Evolutionary conservation across 2,329 filamentous ascomycete genomes (phyloP).

Genomic region (Colletotrichum sp.): DNA sequence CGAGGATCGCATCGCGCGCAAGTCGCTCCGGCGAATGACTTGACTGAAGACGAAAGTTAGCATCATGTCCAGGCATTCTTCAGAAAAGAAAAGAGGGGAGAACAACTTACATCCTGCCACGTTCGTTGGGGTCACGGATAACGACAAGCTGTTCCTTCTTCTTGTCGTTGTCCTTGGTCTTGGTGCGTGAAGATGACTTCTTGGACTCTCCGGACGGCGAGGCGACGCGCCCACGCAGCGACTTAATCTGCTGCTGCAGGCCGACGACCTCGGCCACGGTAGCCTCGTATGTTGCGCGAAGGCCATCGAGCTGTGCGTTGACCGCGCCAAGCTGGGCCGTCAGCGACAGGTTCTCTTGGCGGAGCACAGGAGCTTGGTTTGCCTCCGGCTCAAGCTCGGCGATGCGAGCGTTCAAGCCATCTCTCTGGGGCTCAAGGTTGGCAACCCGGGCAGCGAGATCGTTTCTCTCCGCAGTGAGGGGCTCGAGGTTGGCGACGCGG

Average conservation of each 20-base stretch:
- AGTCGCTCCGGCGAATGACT: slow-evolving; percentile 19
- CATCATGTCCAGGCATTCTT: background rate
- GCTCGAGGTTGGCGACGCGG: background rate
- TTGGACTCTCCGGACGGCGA: slow-evolving; percentile 14
- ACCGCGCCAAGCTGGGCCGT: slow-evolving; percentile 13
- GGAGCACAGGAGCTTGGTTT: slow-evolving; percentile 7
- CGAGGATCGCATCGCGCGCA: slow-evolving; percentile 10
- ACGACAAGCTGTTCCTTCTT: slow-evolving; percentile 23
- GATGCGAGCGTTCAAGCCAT: slow-evolving; percentile 5
- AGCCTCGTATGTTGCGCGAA: slow-evolving; percentile 14
- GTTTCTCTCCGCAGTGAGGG: slow-evolving; percentile 17
- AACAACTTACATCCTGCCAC: slow-evolving; percentile 17
- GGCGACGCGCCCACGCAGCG: slow-evolving; percentile 7
- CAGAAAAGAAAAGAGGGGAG: background rate
- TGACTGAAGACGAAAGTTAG: slow-evolving; percentile 9
- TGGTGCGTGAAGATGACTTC: slow-evolving; percentile 5
- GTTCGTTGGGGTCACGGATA: slow-evolving; percentile 19
- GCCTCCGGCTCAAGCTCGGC: slow-evolving; percentile 11
- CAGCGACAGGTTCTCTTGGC: slow-evolving; percentile 13
- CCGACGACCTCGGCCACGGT: slow-evolving; percentile 12
- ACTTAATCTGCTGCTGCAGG: slow-evolving; percentile 15
- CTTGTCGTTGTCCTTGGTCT: slow-evolving; percentile 19
- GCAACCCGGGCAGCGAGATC: slow-evolving; percentile 6
- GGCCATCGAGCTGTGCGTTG: slow-evolving; percentile 17
- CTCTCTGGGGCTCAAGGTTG: background rate